phyloP scores from a whole-genome alignment of 495 filamentous ascomycete species.

The Penicillium odoratum region DNA sequence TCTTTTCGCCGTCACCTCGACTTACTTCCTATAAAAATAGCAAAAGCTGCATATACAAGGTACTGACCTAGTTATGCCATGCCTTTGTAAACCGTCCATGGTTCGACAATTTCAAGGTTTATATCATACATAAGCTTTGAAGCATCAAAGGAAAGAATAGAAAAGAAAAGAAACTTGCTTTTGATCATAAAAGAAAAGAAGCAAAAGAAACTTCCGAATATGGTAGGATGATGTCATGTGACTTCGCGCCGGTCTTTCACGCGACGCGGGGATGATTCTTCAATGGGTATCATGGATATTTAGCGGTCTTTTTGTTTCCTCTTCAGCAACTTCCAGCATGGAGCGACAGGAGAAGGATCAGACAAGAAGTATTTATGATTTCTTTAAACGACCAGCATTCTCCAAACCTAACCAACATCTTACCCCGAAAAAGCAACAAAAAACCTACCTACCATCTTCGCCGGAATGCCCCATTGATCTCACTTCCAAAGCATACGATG shows the following conservation, averaged over 20 bases:
- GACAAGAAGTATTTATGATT: constrained; percentile 14
- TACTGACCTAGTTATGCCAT: too few relatives aligned
- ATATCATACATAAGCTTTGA: too few relatives aligned
- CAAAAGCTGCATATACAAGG: too few relatives aligned
- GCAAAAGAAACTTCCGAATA: constrained; percentile 3
- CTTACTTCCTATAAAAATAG: too few relatives aligned
- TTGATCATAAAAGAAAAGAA: constrained; percentile 9
- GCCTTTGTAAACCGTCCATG: too few relatives aligned
- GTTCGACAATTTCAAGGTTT: too few relatives aligned
- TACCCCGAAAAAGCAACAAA: constrained; percentile 12
- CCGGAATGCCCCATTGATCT: constrained; percentile 6
- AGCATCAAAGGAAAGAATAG: not conserved
- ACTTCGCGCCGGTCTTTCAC: constrained; percentile 20
- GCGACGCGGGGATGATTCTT: constrained; percentile 22
- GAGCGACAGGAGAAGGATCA: not conserved
- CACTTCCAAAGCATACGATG: not conserved
- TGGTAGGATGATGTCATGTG: constrained; percentile 20
- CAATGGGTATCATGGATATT: not conserved
- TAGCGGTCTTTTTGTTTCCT: not conserved
- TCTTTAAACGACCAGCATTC: constrained; percentile 40
- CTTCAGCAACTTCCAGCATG: not conserved
- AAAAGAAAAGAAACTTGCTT: not conserved
- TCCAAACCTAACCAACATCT: constrained; percentile 5
- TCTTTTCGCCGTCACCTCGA: too few relatives aligned
- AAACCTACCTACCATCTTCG: not conserved